phyloP scores from a whole-genome alignment of 768 basidiomycete species.

The Naganishia onofrii region DNA sequence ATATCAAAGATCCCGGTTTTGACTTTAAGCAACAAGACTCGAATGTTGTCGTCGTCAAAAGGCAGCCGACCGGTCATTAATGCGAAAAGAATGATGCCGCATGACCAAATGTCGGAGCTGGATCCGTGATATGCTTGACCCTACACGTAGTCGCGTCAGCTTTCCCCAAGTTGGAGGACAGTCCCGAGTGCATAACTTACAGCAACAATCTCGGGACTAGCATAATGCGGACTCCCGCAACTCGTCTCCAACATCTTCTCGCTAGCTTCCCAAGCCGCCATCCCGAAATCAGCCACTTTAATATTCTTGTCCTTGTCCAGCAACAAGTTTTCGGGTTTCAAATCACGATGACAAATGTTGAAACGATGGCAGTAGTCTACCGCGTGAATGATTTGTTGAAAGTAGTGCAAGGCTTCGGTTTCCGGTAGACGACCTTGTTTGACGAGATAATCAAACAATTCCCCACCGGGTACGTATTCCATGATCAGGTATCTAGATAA shows the following conservation, averaged over 20 bases:
- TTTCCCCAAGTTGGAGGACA: too few relatives aligned
- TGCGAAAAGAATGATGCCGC: slow-evolving; percentile 87
- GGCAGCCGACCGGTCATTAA: slow-evolving; percentile 83
- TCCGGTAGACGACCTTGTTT: slow-evolving; percentile 68
- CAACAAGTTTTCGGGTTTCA: slow-evolving; percentile 91
- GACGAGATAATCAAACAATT: slow-evolving; percentile 89
- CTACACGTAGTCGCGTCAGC: slow-evolving; percentile 42
- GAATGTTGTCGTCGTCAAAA: slow-evolving; percentile 84
- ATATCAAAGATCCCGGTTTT: slow-evolving; percentile 69
- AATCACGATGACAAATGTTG: slow-evolving; percentile 88
- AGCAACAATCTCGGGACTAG: slow-evolving; percentile 80
- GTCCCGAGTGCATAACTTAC: slow-evolving; percentile 36
- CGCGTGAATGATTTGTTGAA: slow-evolving; percentile 87
- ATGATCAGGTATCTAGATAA: slow-evolving; percentile 65
- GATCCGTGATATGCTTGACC: slow-evolving; percentile 80
- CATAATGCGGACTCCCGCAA: slow-evolving; percentile 93
- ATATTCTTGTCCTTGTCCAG: slow-evolving; percentile 78
- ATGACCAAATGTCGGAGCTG: slow-evolving; percentile 93
- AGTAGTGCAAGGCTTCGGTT: slow-evolving; percentile 75
- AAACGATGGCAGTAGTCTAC: slow-evolving; percentile 92
- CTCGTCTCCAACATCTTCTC: slow-evolving; percentile 69
- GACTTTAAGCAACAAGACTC: slow-evolving; percentile 75
- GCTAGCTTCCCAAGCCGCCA: slow-evolving; percentile 83
- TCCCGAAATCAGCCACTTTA: slow-evolving; percentile 96
- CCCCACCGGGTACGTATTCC: slow-evolving; percentile 91